phyloP scores from a whole-genome alignment of 2,329 filamentous ascomycete species.

The Alternaria conjuncta region DNA sequence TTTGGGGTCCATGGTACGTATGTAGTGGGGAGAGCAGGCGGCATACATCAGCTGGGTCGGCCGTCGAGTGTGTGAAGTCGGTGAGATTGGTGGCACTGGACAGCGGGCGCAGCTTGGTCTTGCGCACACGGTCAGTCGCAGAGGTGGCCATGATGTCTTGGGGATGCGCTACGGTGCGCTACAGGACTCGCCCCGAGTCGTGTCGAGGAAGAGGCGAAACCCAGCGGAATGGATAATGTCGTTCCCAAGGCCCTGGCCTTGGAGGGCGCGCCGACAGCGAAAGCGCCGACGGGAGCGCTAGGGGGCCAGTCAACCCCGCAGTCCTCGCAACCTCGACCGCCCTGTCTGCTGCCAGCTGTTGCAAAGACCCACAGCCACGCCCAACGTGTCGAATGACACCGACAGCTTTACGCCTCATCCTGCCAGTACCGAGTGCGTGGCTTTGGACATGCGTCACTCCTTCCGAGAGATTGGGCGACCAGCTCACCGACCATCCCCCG shows the following conservation, averaged over 20 bases:
- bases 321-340: slow-evolving; percentile 15
- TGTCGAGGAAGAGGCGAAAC: slow-evolving; percentile 23
- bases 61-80: slow-evolving; percentile 23
- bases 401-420: slow-evolving; percentile 9
- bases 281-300: slow-evolving; percentile 19
- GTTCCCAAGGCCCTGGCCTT: slow-evolving; percentile 25
- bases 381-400: slow-evolving; percentile 13
- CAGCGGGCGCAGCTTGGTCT: slow-evolving; percentile 22
- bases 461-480: slow-evolving; percentile 12
- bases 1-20: slow-evolving; percentile 7
- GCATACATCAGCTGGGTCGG: slow-evolving; percentile 25
- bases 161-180: slow-evolving; percentile 2
- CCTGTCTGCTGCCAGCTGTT: slow-evolving; percentile 10
- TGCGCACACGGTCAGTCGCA: neutral
- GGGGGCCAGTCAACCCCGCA: slow-evolving; percentile 17
- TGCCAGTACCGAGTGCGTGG: slow-evolving; percentile 8
- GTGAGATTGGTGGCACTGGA: slow-evolving; percentile 29
- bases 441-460: slow-evolving; percentile 5
- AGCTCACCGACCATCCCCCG: slow-evolving; percentile 11
- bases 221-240: slow-evolving; percentile 22
- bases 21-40: slow-evolving; percentile 12
- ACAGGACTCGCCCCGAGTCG: slow-evolving; percentile 13
- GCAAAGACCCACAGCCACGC: slow-evolving; percentile 11
- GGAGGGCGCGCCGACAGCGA: slow-evolving; percentile 18
- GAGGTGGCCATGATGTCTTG: slow-evolving; percentile 16